Conservation (phyloP, 192 early-diverging fungal genomes). For the Coemansia sp. region DNA sequence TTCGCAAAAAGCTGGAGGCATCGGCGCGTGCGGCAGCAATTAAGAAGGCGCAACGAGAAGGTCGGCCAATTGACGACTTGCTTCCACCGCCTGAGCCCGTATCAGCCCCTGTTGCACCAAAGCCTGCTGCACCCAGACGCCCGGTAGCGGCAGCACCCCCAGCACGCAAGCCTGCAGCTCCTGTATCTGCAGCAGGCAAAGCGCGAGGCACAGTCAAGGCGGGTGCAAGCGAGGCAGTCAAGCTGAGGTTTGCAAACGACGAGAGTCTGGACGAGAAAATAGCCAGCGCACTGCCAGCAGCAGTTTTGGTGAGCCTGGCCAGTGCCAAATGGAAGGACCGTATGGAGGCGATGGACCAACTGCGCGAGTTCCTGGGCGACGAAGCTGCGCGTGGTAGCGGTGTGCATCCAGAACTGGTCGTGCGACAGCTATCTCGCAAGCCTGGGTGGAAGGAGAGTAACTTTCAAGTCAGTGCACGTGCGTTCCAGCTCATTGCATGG, state of each 20-base stretch:
- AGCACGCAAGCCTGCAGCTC: constrained; percentile 39
- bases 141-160: constrained; percentile 21
- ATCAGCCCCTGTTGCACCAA: constrained; percentile 16
- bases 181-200: constrained; percentile 23
- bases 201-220: constrained; percentile 31
- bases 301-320: constrained; percentile 61
- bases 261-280: constrained; percentile 63
- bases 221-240: constrained; percentile 62
- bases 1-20: constrained; percentile 55
- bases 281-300: constrained; percentile 61
- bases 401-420: constrained; percentile 72
- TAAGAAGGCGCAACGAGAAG: constrained; percentile 54
- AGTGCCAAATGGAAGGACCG: constrained; percentile 87
- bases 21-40: constrained; percentile 50
- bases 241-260: constrained; percentile 69
- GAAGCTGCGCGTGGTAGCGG: constrained; percentile 58
- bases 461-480: constrained; percentile 82
- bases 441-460: constrained; percentile 98
- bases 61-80: constrained; percentile 28
- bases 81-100: constrained; percentile 22
- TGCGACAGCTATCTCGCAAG: constrained; percentile 74
- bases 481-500: constrained; percentile 73
- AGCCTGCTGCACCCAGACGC: constrained; percentile 6
- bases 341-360: constrained; percentile 79
- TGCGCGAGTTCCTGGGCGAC: constrained; percentile 66